Evolutionary conservation across 441 rosid genomes (phyloP).

Genomic region (Gossypium davidsonii): DNA sequence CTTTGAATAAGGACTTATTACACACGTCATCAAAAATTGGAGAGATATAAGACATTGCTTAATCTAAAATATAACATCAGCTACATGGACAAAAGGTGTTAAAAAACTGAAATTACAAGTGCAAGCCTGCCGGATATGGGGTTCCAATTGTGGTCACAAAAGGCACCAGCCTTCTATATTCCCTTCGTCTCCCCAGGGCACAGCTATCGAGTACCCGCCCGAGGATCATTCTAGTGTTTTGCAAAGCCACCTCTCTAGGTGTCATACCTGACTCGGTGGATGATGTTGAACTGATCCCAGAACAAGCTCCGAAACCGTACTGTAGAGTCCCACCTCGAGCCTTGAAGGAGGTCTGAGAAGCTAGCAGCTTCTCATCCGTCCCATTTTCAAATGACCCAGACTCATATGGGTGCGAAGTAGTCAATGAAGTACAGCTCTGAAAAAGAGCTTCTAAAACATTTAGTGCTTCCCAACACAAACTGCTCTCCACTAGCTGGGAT

Average conservation of each 20-base stretch:
- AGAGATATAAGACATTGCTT: too few species aligned
- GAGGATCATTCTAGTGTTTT: slow-evolving; percentile 73
- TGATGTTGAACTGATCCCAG: slow-evolving; percentile 36
- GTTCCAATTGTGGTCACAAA: slow-evolving; percentile 72
- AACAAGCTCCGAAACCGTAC: slow-evolving; percentile 42
- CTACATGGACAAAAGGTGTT: neutral
- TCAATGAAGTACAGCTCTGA: slow-evolving; percentile 85
- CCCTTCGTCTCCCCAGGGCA: slow-evolving; percentile 78
- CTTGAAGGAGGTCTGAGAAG: slow-evolving; percentile 83
- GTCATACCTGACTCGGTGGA: slow-evolving; percentile 57
- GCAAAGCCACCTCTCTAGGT: slow-evolving; percentile 73
- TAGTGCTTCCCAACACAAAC: slow-evolving; percentile 90
- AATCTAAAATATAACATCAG: too few species aligned
- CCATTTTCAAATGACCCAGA: slow-evolving; percentile 64
- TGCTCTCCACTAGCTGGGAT: slow-evolving; percentile 92
- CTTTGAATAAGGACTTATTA: too few species aligned
- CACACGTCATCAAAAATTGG: too few species aligned
- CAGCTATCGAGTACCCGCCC: slow-evolving; percentile 88
- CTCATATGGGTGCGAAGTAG: slow-evolving; percentile 71
- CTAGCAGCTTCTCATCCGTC: slow-evolving; percentile 62
- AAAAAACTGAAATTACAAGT: neutral
- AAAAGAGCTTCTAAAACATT: slow-evolving; percentile 90
- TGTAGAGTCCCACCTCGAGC: slow-evolving; percentile 78
- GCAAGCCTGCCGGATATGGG: slow-evolving; percentile 20
- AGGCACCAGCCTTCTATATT: slow-evolving; percentile 79